phyloP scores from a whole-genome alignment of 2,329 filamentous ascomycete genomes.

The Paecilomyces sp. region DNA sequence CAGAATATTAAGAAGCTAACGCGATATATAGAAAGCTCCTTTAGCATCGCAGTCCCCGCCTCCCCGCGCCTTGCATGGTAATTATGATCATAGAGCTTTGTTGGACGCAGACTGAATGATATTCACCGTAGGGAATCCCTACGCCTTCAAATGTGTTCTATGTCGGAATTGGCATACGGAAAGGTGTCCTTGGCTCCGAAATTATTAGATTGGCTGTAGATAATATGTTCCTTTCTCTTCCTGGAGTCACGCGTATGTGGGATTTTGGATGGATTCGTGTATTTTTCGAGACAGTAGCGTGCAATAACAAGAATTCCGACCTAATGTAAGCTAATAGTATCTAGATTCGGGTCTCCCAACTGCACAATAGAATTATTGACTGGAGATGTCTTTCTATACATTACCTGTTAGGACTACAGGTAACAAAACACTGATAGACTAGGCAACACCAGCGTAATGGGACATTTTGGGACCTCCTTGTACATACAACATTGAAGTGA shows the following conservation, averaged over 20 bases:
- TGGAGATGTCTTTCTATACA: neutral
- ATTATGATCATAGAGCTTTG: neutral
- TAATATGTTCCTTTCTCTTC: neutral
- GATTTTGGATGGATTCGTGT: neutral
- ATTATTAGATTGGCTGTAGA: neutral
- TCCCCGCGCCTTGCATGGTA: neutral
- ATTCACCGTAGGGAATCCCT: neutral
- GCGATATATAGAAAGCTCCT: neutral
- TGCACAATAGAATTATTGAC: neutral
- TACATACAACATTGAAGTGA: too few relatives aligned
- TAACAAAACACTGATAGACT: neutral
- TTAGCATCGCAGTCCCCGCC: neutral
- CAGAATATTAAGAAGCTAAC: neutral
- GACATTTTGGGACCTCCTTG: too few relatives aligned
- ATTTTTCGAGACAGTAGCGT: neutral
- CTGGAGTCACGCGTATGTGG: neutral
- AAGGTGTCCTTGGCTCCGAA: neutral
- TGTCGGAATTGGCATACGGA: neutral
- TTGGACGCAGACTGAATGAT: neutral
- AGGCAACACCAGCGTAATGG: too few relatives aligned
- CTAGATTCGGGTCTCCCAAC: neutral
- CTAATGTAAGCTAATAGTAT: neutral
- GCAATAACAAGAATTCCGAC: neutral
- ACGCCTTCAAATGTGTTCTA: neutral
- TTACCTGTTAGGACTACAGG: neutral